Percentiles rank a stretch among this genome's conserved stretches.
Evolutionary conservation across 495 filamentous ascomycete genomes (phyloP).

Genomic region (Xylaria castorea): DNA sequence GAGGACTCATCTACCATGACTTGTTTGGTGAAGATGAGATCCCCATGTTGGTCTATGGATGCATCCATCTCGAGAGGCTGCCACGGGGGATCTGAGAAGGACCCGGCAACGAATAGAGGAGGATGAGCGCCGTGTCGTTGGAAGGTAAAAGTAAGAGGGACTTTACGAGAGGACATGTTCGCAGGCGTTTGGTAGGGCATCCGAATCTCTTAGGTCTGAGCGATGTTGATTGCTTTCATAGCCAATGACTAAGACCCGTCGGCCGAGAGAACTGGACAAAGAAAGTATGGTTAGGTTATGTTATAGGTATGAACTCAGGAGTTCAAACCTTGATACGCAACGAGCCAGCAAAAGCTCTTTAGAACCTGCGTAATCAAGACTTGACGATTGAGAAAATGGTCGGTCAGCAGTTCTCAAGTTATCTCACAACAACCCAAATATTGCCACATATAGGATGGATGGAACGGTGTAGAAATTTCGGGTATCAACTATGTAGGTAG

Average conservation of each 20-base stretch:
- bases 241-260: background rate
- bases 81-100: slow-evolving; percentile 71
- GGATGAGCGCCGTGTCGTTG: slow-evolving; percentile 61
- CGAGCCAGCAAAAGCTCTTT: background rate
- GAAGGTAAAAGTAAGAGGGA: slow-evolving; percentile 63
- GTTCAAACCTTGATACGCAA: background rate
- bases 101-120: slow-evolving; percentile 70
- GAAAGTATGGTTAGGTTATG: background rate
- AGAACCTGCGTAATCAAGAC: background rate
- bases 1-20: slow-evolving; percentile 53
- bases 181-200: slow-evolving; percentile 17
- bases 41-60: slow-evolving; percentile 49
- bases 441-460: background rate
- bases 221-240: background rate
- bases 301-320: background rate
- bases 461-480: background rate
- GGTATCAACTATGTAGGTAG: background rate
- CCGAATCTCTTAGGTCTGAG: background rate
- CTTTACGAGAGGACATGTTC: slow-evolving; percentile 48
- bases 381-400: background rate
- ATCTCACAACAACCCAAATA: background rate
- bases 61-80: slow-evolving; percentile 64
- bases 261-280: background rate
- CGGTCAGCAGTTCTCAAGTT: background rate
- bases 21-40: slow-evolving; percentile 54